phyloP scores from a whole-genome alignment of 2,329 filamentous ascomycete species.

The Sarocladiaceae sp. region DNA sequence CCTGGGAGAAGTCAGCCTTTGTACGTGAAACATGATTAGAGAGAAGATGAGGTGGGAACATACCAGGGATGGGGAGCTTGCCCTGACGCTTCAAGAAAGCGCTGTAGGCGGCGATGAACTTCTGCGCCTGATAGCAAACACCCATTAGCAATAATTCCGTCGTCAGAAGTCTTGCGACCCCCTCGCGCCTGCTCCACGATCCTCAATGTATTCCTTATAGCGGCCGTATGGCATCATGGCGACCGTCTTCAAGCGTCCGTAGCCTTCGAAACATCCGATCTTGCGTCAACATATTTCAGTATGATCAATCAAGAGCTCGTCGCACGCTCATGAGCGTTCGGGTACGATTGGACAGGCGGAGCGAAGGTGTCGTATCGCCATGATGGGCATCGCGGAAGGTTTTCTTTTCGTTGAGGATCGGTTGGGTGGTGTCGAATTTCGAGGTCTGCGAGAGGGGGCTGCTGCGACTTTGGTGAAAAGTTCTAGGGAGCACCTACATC shows the following conservation, averaged over 20 bases:
- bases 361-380: constrained; percentile 1
- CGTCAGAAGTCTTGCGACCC: constrained; percentile 66
- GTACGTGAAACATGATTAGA: constrained; percentile 1
- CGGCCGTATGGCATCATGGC: not conserved
- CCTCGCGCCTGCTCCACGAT: constrained; percentile 60
- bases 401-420: constrained; percentile 1
- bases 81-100: constrained; percentile 91
- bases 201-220: constrained; percentile 1
- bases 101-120: constrained; percentile 82
- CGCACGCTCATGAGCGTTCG: no score
- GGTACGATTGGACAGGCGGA: no score
- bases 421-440: constrained; percentile 10
- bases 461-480: constrained; percentile 14
- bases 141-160: constrained; percentile 67
- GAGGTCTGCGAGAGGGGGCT: constrained; percentile 17
- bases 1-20: constrained; percentile 47
- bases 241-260: constrained; percentile 15
- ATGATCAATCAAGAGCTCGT: constrained; percentile 5
- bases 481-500: constrained; percentile 56
- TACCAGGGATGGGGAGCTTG: constrained; percentile 86
- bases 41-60: constrained; percentile 25
- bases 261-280: constrained; percentile 1
- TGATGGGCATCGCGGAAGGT: not conserved
- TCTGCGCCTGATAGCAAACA: constrained; percentile 62
- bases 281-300: constrained; percentile 10